These are phyloP conservation scores for Cutaneotrichosporon sp. DNA, from an alignment of 1,284 basidiomycete species.

Conservation along the genomic window DNA sequence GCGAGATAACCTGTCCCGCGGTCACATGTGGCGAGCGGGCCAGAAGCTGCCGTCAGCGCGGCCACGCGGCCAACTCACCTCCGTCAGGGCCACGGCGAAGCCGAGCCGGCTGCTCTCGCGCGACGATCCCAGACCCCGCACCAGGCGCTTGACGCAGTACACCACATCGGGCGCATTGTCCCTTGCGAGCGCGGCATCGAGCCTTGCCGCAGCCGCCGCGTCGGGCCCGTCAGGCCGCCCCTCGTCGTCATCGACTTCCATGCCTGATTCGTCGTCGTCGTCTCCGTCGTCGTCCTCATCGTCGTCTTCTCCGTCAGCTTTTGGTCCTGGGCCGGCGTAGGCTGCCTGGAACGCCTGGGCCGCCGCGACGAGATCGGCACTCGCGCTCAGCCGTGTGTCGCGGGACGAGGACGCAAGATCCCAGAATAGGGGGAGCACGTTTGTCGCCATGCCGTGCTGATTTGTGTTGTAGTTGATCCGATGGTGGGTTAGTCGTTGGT, in stretches of 20 bases:
- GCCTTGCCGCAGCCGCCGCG: conserved; percentile 33
- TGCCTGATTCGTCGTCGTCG: conserved; percentile 51
- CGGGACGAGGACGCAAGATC: conserved; percentile 77
- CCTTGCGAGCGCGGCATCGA: conserved; percentile 50
- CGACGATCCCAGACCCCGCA: conserved; percentile 83
- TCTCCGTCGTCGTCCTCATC: conserved; percentile 52
- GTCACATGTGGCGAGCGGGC: conserved; percentile 73
- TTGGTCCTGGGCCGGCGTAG: conserved; percentile 8
- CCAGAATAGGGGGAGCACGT: conserved; percentile 81
- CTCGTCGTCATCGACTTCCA: conserved; percentile 48
- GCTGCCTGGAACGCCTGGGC: conserved; percentile 74
- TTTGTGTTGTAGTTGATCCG: no score
- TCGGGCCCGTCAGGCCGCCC: conserved; percentile 50
- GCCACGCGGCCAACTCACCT: conserved; percentile 56
- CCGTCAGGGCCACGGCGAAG: conserved; percentile 91
- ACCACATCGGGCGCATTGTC: conserved; percentile 81
- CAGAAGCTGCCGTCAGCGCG: conserved; percentile 58
- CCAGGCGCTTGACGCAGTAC: conserved; percentile 76
- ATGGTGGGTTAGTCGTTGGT: no score
- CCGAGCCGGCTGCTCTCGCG: conserved; percentile 88
- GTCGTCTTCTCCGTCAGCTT: conserved; percentile 29
- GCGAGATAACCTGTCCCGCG: conserved; percentile 65
- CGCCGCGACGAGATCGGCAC: conserved; percentile 71
- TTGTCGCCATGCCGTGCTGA: conserved; percentile 44
- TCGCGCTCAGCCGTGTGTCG: conserved; percentile 75